phyloP scores from a whole-genome alignment of 2,329 filamentous ascomycete species.

The Cercospora janseana region DNA sequence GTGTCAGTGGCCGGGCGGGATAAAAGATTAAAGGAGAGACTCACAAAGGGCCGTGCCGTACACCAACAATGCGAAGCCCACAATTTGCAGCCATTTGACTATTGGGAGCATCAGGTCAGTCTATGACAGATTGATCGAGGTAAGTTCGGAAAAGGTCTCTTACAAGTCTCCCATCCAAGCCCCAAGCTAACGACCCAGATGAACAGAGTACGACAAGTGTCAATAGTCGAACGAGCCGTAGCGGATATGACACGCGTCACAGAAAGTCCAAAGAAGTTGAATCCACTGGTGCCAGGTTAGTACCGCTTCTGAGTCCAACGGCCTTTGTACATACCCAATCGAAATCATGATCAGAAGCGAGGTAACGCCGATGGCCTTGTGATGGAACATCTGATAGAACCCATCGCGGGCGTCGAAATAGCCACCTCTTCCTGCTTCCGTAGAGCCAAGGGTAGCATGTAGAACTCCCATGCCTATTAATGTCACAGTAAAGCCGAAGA shows the following conservation, averaged over 20 bases:
- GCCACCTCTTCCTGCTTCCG: conserved; percentile 69
- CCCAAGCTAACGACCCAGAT: conserved; percentile 95
- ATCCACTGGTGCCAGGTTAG: conserved; percentile 60
- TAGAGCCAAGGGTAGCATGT: conserved; percentile 73
- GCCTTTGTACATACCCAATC: conserved; percentile 68
- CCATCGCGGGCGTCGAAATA: conserved; percentile 91
- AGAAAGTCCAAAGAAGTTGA: conserved; percentile 97
- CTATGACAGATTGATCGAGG: not conserved
- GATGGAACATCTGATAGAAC: conserved; percentile 72
- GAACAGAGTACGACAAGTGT: conserved; percentile 94
- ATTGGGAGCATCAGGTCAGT: not conserved
- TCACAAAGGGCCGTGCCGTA: conserved; percentile 80
- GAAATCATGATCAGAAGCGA: conserved; percentile 94
- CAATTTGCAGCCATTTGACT: conserved; percentile 73
- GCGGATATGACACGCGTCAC: conserved; percentile 88
- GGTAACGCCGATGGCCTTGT: conserved; percentile 68
- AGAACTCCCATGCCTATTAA: conserved; percentile 74
- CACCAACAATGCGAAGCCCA: conserved; percentile 83
- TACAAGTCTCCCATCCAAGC: conserved; percentile 95
- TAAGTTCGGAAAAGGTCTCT: conserved; percentile 42
- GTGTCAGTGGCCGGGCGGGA: not conserved
- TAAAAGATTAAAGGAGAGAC: not conserved
- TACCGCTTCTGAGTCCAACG: conserved; percentile 2
- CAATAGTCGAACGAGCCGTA: conserved; percentile 91
- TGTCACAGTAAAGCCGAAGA: conserved; percentile 85